Conservation (phyloP, 306 rosid genomes). For the Quercus alba region DNA sequence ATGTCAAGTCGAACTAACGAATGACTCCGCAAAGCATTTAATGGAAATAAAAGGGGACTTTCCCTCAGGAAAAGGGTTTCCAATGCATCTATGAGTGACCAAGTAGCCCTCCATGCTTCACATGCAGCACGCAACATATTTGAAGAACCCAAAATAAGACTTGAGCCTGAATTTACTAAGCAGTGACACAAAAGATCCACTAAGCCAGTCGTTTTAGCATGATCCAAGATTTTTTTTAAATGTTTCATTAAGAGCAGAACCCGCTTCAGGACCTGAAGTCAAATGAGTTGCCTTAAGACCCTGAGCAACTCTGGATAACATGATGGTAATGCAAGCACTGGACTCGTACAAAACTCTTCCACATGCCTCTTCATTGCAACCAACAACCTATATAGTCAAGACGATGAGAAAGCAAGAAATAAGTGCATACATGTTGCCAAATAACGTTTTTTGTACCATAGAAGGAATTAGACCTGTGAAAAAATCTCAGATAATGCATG, state of each 20-base stretch:
- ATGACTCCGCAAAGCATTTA: conserved; percentile 53
- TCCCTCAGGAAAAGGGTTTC: conserved; percentile 54
- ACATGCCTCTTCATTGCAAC: conserved; percentile 52
- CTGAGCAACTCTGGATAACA: conserved; percentile 70
- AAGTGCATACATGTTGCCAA: conserved; percentile 7
- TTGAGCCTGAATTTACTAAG: too few species aligned
- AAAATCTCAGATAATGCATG: too few species aligned
- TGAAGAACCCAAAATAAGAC: conserved; percentile 88
- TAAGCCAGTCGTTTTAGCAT: conserved; percentile 74
- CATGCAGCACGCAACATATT: conserved; percentile 77
- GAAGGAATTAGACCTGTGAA: conserved; percentile 64
- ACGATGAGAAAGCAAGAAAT: conserved; percentile 29
- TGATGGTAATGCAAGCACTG: conserved; percentile 63
- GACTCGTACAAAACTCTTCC: conserved; percentile 82
- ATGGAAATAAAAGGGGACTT: conserved; percentile 58
- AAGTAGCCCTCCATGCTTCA: conserved; percentile 82
- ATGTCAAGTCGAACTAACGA: conserved; percentile 47
- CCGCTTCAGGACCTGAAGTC: conserved; percentile 42
- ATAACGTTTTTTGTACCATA: conserved; percentile 13
- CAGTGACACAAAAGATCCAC: conserved; percentile 77
- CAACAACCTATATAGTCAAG: conserved; percentile 61
- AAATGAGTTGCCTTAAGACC: conserved; percentile 50
- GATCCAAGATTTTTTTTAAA: conserved; percentile 64
- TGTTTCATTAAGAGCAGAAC: conserved; percentile 35
- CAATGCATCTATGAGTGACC: conserved; percentile 74